Conservation (phyloP, 441 rosid genomes). For the Erodium texanum region DNA sequence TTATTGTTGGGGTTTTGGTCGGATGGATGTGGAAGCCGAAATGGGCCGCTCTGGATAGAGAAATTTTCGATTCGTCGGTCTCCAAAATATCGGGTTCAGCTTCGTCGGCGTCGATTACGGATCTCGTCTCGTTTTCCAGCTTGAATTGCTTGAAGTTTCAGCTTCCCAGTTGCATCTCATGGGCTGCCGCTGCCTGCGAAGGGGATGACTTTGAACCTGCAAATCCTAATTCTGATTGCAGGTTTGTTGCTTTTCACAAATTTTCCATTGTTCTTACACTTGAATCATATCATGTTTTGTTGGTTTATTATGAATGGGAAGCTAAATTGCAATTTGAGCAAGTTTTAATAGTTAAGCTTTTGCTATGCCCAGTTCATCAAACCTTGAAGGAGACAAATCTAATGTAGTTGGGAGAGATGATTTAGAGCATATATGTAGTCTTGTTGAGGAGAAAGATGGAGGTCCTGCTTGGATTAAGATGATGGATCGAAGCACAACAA, state of each 20-base stretch:
- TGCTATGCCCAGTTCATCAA: conserved; percentile 23
- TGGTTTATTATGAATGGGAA: too few relatives aligned
- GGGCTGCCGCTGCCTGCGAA: too few relatives aligned
- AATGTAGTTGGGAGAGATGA: conserved; percentile 43
- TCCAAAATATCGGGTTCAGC: not conserved
- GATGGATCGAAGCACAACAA: conserved; percentile 74
- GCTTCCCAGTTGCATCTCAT: not conserved
- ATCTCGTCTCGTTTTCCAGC: conserved; percentile 22
- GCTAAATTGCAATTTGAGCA: too few relatives aligned
- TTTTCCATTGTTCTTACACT: too few relatives aligned
- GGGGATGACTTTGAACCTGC: too few relatives aligned
- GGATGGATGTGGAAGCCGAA: conserved; percentile 93
- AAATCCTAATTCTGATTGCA: too few relatives aligned
- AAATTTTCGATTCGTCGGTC: conserved; percentile 23
- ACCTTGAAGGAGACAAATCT: conserved; percentile 25
- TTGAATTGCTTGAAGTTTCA: conserved; percentile 35
- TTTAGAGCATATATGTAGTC: conserved; percentile 52
- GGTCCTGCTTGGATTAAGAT: conserved; percentile 92
- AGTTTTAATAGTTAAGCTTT: not conserved
- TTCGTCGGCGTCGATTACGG: conserved; percentile 2
- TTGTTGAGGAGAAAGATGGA: conserved; percentile 80
- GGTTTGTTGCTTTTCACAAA: too few relatives aligned
- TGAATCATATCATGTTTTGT: too few relatives aligned
- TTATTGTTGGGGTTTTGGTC: conserved; percentile 56
- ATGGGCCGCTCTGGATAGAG: conserved; percentile 57